Base-by-base conservation (phyloP, 1,139 yeast genomes). In the Candida tunisiensis region DNA sequence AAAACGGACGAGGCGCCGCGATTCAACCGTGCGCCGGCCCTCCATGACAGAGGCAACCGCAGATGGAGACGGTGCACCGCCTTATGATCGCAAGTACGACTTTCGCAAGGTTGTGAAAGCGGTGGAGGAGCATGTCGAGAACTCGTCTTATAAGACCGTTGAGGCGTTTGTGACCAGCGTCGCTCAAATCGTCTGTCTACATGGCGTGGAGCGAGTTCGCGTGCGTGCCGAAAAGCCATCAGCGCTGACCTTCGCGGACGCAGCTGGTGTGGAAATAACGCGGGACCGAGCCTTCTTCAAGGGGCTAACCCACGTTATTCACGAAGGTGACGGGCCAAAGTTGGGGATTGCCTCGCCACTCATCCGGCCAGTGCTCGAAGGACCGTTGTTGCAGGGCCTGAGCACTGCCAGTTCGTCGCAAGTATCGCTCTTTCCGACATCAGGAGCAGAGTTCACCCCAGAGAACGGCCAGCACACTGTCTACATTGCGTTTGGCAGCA, bases 401-500 rank as follows among this genome's bases (percentile, higher is more conserved):
- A n/a, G n/a, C n/a, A n/a, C n/a, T n/a, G n/a, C n/a, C n/a, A n/a
- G n/a, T n/a, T n/a, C n/a, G n/a, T n/a, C n/a, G n/a, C n/a, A n/a
- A n/a, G n/a, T n/a, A n/a, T n/a, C n/a, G n/a, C n/a, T n/a, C n/a
- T n/a, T n/a, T n/a, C n/a, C n/a, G n/a, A n/a, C n/a, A n/a, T n/a
- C n/a, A n/a, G n/a, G n/a, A n/a, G n/a, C n/a, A n/a, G 29, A 7
- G 14, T n/a, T n/a, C 4, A 3, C 22, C 15, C 8, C 6, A 6
- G 21, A 19, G 1, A 28, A 25, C 10, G 37, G 33, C 6, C 15
- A 18, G 13, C 83, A 78, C 41, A 59, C 56, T 0, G 93, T 70
- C 0, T 83, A 58, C 45, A 49, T 88, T 30, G 94, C 95, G 0
- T 77, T 88, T 55, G 99, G 99, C 0, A 73, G 93, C 12, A 88